Percentiles rank a stretch among this genome's conserved stretches.
These are phyloP conservation scores for Pontederia crassipes DNA, from an alignment of 176 grass and related monocot genomes.

Conservation along the genomic window DNA sequence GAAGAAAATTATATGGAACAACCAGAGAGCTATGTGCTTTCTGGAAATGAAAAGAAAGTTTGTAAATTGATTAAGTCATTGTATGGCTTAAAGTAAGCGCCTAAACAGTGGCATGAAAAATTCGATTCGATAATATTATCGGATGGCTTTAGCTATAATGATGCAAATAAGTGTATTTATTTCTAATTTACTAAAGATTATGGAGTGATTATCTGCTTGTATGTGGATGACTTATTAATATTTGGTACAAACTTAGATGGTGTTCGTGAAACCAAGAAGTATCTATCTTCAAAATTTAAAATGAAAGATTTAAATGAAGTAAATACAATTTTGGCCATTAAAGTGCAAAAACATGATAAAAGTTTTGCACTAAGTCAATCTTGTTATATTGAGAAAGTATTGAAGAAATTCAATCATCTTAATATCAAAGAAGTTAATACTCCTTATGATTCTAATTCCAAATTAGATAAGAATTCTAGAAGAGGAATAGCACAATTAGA, in stretches of 20 bases:
- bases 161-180: background rate
- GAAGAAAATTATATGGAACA: too few relatives aligned
- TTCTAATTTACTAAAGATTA: background rate
- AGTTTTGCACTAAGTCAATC: background rate
- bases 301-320: constrained; percentile 2
- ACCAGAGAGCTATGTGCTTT: too few relatives aligned
- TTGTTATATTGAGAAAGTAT: background rate
- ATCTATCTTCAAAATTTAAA: background rate
- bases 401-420: background rate
- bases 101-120: background rate
- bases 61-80: too few relatives aligned
- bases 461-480: background rate
- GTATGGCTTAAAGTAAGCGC: too few relatives aligned
- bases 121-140: background rate
- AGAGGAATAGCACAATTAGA: background rate
- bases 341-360: background rate
- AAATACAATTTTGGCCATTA: background rate
- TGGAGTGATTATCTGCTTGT: background rate
- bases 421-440: background rate
- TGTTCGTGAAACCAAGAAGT: background rate
- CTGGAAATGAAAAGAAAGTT: too few relatives aligned
- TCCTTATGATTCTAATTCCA: background rate
- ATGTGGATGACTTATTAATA: background rate
- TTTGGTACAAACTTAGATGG: background rate
- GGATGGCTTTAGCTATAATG: background rate